Evolutionary conservation across 2,329 filamentous ascomycete genomes (phyloP).

Genomic region (Lithohypha guttulata): DNA sequence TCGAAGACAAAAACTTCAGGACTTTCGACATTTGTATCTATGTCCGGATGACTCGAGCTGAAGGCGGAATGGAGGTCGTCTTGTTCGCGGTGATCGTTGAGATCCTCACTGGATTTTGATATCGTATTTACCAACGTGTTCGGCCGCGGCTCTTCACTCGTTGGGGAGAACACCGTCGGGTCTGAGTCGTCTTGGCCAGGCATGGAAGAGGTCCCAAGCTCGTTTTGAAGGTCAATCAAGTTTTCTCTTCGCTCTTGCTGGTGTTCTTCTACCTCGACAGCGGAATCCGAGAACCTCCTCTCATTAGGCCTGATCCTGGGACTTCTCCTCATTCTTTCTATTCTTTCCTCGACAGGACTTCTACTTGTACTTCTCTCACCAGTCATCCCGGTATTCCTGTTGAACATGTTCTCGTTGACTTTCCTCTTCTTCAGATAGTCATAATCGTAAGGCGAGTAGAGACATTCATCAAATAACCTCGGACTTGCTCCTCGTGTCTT

Average conservation of each 20-base stretch:
- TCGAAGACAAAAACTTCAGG: slow-evolving; percentile 95
- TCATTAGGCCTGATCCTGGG: slow-evolving; percentile 18
- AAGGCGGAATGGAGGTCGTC: slow-evolving; percentile 29
- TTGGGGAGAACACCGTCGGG: slow-evolving; percentile 10
- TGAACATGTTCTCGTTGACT: slow-evolving; percentile 28
- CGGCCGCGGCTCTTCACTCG: too few relatives aligned
- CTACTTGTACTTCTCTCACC: slow-evolving; percentile 18
- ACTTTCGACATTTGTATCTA: slow-evolving; percentile 80
- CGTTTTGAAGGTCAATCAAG: slow-evolving; percentile 50
- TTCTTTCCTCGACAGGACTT: slow-evolving; percentile 19
- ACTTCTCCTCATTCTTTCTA: slow-evolving; percentile 14
- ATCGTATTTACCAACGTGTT: too few relatives aligned
- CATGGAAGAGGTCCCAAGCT: slow-evolving; percentile 23
- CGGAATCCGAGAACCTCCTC: slow-evolving; percentile 48
- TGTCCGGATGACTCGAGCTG: slow-evolving; percentile 39
- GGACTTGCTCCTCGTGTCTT: slow-evolving; percentile 70
- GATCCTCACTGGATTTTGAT: slow-evolving; percentile 20
- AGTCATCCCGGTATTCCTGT: slow-evolving; percentile 11
- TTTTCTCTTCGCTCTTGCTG: slow-evolving; percentile 47
- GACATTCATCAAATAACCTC: slow-evolving; percentile 93
- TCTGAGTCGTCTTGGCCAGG: slow-evolving; percentile 11
- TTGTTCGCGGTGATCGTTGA: slow-evolving; percentile 17
- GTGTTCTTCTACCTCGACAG: slow-evolving; percentile 55
- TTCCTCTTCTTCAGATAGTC: slow-evolving; percentile 39
- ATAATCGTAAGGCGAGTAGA: slow-evolving; percentile 91